Base-by-base conservation (phyloP, 345 rosid species). In the Diplotaxis tenuifolia region DNA sequence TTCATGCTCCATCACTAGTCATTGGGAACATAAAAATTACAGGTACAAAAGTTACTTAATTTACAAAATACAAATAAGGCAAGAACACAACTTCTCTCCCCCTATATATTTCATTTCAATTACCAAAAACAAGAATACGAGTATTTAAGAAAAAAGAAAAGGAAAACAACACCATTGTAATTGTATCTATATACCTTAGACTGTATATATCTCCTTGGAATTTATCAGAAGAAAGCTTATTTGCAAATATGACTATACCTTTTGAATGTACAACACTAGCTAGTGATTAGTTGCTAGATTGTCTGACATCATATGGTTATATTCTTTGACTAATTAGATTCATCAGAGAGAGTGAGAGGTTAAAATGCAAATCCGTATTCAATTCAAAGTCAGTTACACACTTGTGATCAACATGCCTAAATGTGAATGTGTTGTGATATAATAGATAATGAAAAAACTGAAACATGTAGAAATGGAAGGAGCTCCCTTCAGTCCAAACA, bases 401-500 rank as follows among this genome's bases (percentile, higher is more conserved):
- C 47, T 29, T 9, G 25, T 5, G n/a, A 72, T 38, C 59, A 73
- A 1, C 23, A 12, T 42, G 52, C 20, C n/a, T 14, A 65, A 23
- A 57, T 42, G 65, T 27, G 4, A 55, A 20, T 27, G 6, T 6
- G 16, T 19, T n/a, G 1, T 20, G 3, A 23, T 19, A 18, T 57
- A 18, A 68, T 2, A 61, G 3, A 75, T 59, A 0, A 5, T 22
- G 47, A n/a, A 4, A 38, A 22, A 52, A 31, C 25, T 3, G 36
- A 68, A 64, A 79, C 70, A 80, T 49, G 52, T 11, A 71, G 71
- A 22, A 9, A 80, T 67, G 62, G 89, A 87, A 86, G 97, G 97
- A 92, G 97, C 93, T 92, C 97, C 97, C 97, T 92, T 92, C 97
- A 92, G 97, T 92, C 97, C 97, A 92, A 92, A 83, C 97, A 86